Percentiles rank a stretch among this genome's conserved stretches.
These are phyloP conservation scores for Globisporangium cystogenes DNA, from an alignment of 352 stramenopile genomes.

Conservation along the genomic window DNA sequence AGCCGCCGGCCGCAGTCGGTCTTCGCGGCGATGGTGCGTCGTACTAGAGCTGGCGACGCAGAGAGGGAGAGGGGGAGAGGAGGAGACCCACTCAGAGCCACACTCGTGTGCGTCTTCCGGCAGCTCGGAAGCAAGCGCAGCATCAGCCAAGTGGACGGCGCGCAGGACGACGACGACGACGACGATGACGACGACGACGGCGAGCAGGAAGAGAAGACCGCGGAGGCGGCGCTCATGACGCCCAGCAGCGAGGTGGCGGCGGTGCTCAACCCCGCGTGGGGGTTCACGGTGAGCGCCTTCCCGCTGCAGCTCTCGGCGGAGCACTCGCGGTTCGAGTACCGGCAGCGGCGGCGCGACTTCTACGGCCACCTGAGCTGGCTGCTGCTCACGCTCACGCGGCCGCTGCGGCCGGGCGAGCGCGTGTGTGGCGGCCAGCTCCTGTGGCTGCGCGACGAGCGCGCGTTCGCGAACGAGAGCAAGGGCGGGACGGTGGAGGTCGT, in stretches of 20 bases:
- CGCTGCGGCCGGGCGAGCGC: slow-evolving; percentile 15
- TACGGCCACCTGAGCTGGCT: slow-evolving; percentile 27
- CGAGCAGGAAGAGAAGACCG: neutral
- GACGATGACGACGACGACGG: neutral
- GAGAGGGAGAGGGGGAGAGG: neutral
- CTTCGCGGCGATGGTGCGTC: slow-evolving; percentile 9
- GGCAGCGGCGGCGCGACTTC: slow-evolving; percentile 27
- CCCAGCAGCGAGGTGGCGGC: slow-evolving; percentile 8
- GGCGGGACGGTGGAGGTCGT: slow-evolving; percentile 30
- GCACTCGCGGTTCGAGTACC: slow-evolving; percentile 35
- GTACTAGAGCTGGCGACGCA: too few species aligned
- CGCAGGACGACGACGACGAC: slow-evolving; percentile 1
- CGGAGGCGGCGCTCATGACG: slow-evolving; percentile 1
- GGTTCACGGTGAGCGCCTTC: slow-evolving; percentile 30
- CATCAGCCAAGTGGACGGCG: slow-evolving; percentile 9
- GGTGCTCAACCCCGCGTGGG: slow-evolving; percentile 27
- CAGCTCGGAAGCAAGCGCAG: slow-evolving; percentile 11
- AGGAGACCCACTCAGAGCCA: neutral
- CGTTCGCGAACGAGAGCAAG: neutral
- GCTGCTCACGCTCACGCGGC: slow-evolving; percentile 38
- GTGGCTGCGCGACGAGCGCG: slow-evolving; percentile 20
- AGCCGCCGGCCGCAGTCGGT: slow-evolving; percentile 2
- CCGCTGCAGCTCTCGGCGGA: slow-evolving; percentile 36
- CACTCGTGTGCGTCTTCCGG: neutral
- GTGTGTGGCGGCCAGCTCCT: slow-evolving; percentile 28